Conservation (phyloP, 2,329 filamentous ascomycete genomes). For the Rosellinia necatrix region DNA sequence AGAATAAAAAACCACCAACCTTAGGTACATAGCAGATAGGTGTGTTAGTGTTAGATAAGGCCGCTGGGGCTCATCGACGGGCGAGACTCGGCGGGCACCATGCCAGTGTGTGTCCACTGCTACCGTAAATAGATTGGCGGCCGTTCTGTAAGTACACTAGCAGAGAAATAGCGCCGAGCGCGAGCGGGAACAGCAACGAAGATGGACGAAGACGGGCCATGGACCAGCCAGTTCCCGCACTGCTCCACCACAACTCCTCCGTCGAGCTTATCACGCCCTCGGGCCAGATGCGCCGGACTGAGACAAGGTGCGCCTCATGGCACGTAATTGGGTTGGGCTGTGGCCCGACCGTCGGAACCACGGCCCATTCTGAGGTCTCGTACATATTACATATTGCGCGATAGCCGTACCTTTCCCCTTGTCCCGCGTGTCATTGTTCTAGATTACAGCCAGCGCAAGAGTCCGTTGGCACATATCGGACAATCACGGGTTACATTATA, state of each 20-base stretch:
- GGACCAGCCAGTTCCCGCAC: too few species aligned
- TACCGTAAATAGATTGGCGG: slow-evolving; percentile 18
- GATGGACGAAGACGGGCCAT: slow-evolving; percentile 1
- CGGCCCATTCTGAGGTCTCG: too few species aligned
- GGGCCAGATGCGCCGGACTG: not conserved
- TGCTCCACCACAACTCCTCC: slow-evolving; percentile 11
- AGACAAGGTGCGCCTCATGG: not conserved
- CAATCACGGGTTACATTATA: not conserved
- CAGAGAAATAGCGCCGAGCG: slow-evolving; percentile 7
- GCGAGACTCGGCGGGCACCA: slow-evolving; percentile 5
- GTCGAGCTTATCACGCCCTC: too few species aligned
- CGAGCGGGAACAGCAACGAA: not conserved
- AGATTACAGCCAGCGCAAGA: not conserved
- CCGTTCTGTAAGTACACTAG: not conserved
- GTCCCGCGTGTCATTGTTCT: not conserved
- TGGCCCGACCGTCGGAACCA: too few species aligned
- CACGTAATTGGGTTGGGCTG: not conserved
- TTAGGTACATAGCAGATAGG: too few species aligned
- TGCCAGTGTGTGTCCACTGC: slow-evolving; percentile 21
- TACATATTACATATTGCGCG: not conserved
- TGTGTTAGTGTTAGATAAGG: slow-evolving; percentile 1
- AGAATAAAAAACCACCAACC: too few species aligned
- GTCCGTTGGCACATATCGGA: not conserved
- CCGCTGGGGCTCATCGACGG: slow-evolving; percentile 1
- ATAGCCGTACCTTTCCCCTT: not conserved